Evolutionary conservation across 1,139 yeast species (phyloP).

Genomic region (Zhuliangozyma blackwelliae): DNA sequence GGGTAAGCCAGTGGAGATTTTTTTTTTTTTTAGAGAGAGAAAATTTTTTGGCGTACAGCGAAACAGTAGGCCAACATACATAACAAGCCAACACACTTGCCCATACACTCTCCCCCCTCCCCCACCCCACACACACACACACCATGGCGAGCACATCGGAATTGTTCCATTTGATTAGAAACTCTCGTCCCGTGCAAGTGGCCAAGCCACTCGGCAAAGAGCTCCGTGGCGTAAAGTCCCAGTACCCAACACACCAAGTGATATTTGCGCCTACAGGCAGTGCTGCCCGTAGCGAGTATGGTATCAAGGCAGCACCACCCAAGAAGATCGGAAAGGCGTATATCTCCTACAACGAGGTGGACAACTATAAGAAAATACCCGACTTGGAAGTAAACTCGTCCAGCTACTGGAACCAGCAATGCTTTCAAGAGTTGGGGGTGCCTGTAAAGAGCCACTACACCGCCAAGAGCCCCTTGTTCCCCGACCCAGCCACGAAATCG

Average conservation of each 20-base stretch:
- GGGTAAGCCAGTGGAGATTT: neutral
- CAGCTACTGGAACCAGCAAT: conserved; percentile 32
- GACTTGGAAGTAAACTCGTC: conserved; percentile 46
- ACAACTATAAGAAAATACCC: conserved; percentile 42
- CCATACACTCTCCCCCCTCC: no score
- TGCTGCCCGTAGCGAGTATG: conserved; percentile 42
- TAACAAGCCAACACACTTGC: no score
- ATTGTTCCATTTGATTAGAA: conserved; percentile 34
- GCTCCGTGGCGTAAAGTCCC: conserved; percentile 25
- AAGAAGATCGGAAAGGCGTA: conserved; percentile 40
- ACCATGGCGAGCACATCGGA: conserved; percentile 2
- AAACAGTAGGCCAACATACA: no score
- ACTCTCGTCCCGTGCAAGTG: conserved; percentile 45
- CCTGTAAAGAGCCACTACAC: conserved; percentile 30
- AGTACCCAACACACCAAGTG: conserved; percentile 42
- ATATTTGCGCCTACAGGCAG: conserved; percentile 41
- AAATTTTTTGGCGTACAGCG: no score
- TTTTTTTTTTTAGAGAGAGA: no score
- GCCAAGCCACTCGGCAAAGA: conserved; percentile 37
- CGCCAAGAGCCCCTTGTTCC: conserved; percentile 32
- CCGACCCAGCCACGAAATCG: conserved; percentile 19
- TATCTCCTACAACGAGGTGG: conserved; percentile 42
- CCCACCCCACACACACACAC: no score
- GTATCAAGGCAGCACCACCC: conserved; percentile 43
- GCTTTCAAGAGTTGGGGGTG: conserved; percentile 42